Conservation (phyloP, 495 filamentous ascomycete species). For the Geopyxis carbonaria region DNA sequence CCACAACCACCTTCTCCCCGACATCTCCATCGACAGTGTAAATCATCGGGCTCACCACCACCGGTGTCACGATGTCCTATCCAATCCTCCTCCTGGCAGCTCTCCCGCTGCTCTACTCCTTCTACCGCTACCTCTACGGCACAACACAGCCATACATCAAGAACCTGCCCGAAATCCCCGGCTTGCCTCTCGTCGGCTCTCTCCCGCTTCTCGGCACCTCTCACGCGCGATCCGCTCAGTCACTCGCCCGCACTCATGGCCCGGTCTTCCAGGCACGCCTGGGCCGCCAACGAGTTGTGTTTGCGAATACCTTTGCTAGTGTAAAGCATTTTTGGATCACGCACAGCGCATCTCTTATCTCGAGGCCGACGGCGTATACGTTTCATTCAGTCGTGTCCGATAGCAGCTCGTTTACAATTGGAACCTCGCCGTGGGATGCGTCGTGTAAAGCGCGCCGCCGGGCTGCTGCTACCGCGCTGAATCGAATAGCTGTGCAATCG, state of each 20-base stretch:
- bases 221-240: constrained; percentile 36
- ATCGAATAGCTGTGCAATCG: constrained; percentile 45
- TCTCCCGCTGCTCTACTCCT: constrained; percentile 35
- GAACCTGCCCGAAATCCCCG: constrained; percentile 44
- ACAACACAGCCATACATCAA: constrained; percentile 49
- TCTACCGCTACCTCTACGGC: constrained; percentile 37
- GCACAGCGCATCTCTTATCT: constrained; percentile 53
- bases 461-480: constrained; percentile 52
- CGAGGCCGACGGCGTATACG: constrained; percentile 50
- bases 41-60: no score
- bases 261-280: constrained; percentile 52
- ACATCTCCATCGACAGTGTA: no score
- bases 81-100: no score
- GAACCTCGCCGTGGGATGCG: constrained; percentile 59
- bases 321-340: constrained; percentile 54
- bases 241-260: constrained; percentile 44
- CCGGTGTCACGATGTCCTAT: no score
- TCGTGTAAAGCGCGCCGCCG: constrained; percentile 54
- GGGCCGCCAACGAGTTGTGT: constrained; percentile 51
- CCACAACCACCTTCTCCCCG: no score
- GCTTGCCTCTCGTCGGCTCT: constrained; percentile 47
- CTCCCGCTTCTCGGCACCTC: constrained; percentile 40
- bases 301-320: constrained; percentile 52
- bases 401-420: constrained; percentile 56
- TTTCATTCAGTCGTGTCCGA: constrained; percentile 55